Base-by-base conservation (phyloP, 768 basidiomycete genomes). In the Leccinum imitatum region DNA sequence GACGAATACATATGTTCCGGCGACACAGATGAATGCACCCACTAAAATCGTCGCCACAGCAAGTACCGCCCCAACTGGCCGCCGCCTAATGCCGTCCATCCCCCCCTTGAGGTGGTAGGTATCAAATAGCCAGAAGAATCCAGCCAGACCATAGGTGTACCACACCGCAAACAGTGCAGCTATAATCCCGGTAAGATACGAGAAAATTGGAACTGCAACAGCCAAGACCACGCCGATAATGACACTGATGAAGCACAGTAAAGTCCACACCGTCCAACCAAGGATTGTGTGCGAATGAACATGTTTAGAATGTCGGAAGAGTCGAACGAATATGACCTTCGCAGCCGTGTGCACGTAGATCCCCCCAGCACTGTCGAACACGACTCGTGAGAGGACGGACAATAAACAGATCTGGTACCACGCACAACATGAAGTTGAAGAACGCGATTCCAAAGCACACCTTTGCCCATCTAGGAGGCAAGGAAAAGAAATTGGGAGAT, bases 91-190 rank as follows among this genome's bases (percentile, higher is more conserved):
- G 9, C 66, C 73, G n/a, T 51, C 53, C 41, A 69, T 70, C 46
- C 75, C 76, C 5, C 78, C 80, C 50, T 74, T 70, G 11, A 79
- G 62, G 61, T 82, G 70, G 60, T 80, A 79, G 13, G 73, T 70
- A 65, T 84, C 82, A 60, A 82, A 73, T 25, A 84, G 58, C 79
- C 81, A 84, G 70, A 84, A 84, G 62, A 80, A 81, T 2, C 82
- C 81, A 10, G 81, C 80, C 8, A 71, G 27, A 27, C 82, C 82
- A 61, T 83, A 83, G 14, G 83, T 84, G 64, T 81, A 85, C 82
- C 84, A 84, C n/a, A 80, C 77, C 8, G 83, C 82, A 61, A 85
- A 84, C 21, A 84, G 71, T 17, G 82, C 73, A 9, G 82, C 83
- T 13, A 81, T 69, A 60, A 84, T 80, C 14, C 83, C 80, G 33